Evolutionary conservation across 2,329 filamentous ascomycete genomes (phyloP), one percentile per base, ranked within the genome.

Genomic region (Grosmannia penicillata): DNA sequence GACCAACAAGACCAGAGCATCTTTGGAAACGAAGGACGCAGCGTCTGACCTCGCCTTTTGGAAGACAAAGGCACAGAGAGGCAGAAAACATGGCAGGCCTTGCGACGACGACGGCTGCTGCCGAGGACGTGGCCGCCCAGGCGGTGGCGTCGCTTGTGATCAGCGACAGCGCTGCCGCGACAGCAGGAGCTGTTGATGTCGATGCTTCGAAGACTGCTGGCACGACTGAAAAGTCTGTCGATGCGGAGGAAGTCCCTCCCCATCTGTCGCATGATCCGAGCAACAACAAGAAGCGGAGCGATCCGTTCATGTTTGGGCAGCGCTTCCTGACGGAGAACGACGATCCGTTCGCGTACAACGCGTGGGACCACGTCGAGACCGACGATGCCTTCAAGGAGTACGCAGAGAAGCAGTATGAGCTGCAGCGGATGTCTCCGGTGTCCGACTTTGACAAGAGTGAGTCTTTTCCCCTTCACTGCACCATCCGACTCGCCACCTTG

Each of bases 351-450:
- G 82, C 93, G 57, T 94, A 91, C 73, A 98, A 98, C 59, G 91
- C 91, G 27, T 98, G 91, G 91, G 91, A 98, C 57, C 89, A 98
- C 56, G 91, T 96, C 55, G 80, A 89, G 60, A 86, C 86, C 56
- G 89, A 96, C 62, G 76, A 84, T 49, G 70, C 78, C 29, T 96
- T 94, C 68, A 78, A 80, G 53, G 75, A 82, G 53, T 94, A 91
- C 58, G 79, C 86, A 43, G 76, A 87, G 59, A 62, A 77, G 53
- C 91, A 96, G 62, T 89, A 82, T 54, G 72, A 74, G 33, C 81
- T 80, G 61, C 91, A 98, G 62, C 78, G 87, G 47, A 74, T 80
- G 51, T 71, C 81, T 44, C 89, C 87, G 40, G 91, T 95, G 36
- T 87, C 80, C 31, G 86, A 94, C 45, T 95, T 93, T 66, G 87